A percentile compares a stretch with the other conserved stretches of the same genome.
These are phyloP conservation scores for Hyaloscypha hepaticicola DNA, from an alignment of 495 filamentous ascomycete species.

Conservation along the genomic window DNA sequence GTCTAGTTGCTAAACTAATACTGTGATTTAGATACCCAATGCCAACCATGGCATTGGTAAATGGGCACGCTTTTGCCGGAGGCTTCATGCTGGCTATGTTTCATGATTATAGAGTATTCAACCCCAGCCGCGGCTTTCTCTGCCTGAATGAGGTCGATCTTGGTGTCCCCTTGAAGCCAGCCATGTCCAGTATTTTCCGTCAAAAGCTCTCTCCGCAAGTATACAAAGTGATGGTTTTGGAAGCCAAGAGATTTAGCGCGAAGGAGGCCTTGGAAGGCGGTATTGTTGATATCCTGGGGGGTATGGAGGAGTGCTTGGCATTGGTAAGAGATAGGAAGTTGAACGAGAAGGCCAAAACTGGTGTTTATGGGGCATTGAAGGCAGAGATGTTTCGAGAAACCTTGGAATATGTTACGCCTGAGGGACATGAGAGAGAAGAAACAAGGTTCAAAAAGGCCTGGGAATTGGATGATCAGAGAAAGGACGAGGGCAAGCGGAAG, in stretches of 20 bases:
- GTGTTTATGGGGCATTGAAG: constrained; percentile 68
- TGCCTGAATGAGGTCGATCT: constrained; percentile 81
- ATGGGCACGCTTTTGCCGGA: constrained; percentile 80
- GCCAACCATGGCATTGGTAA: constrained; percentile 76
- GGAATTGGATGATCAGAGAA: constrained; percentile 31
- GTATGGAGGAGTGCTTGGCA: constrained; percentile 54
- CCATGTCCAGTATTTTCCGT: constrained; percentile 73
- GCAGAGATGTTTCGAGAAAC: constrained; percentile 69
- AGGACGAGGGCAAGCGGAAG: constrained; percentile 40
- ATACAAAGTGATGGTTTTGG: constrained; percentile 65
- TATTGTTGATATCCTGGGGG: constrained; percentile 67
- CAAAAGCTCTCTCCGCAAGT: constrained; percentile 57
- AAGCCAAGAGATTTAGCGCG: constrained; percentile 63
- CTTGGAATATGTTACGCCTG: constrained; percentile 48
- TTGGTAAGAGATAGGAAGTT: constrained; percentile 57
- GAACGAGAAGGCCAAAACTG: constrained; percentile 55
- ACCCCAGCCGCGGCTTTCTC: constrained; percentile 62
- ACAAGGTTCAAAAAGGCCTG: constrained; percentile 37
- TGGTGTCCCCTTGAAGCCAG: constrained; percentile 65
- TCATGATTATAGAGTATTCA: constrained; percentile 79
- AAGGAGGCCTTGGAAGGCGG: constrained; percentile 59
- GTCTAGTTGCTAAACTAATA: not conserved
- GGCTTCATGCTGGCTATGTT: constrained; percentile 81
- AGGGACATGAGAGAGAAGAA: constrained; percentile 35
- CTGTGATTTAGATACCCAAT: constrained; percentile 60